Evolutionary conservation across 257 asterid species (phyloP).

Genomic region (Schizonepeta tenuifolia): DNA sequence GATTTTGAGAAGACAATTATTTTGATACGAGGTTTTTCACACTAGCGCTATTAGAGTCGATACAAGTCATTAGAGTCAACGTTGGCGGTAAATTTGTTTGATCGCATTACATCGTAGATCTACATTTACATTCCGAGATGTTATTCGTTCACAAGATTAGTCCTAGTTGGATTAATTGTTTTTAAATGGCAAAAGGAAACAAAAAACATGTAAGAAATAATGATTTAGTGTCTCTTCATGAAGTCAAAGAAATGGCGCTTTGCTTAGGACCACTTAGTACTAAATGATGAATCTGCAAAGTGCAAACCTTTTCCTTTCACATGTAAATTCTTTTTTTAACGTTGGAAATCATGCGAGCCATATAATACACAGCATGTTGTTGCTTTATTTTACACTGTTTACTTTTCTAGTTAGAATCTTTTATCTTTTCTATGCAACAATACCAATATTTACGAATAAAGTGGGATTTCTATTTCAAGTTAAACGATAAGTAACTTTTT

Average conservation of each 20-base stretch:
- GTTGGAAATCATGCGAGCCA: constrained; percentile 35
- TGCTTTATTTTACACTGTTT: constrained; percentile 21
- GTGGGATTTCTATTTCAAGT: constrained; percentile 28
- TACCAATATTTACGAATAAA: neutral
- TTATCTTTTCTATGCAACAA: constrained; percentile 11
- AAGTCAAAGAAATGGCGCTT: constrained; percentile 33
- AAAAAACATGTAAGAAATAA: constrained; percentile 22
- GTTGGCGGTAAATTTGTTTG: no score
- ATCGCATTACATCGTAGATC: neutral
- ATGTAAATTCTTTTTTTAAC: constrained; percentile 21
- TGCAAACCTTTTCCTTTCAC: neutral
- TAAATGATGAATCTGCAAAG: constrained; percentile 23
- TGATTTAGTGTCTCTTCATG: neutral
- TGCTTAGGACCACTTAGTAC: constrained; percentile 45
- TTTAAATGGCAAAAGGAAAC: neutral
- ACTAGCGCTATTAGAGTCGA: no score
- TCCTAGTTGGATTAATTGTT: neutral
- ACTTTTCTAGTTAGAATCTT: constrained; percentile 25
- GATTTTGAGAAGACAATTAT: no score
- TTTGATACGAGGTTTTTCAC: no score
- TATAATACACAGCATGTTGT: constrained; percentile 5
- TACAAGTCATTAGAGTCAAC: no score
- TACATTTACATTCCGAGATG: no score
- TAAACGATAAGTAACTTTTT: constrained; percentile 31
- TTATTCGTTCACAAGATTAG: neutral